Conservation (phyloP, 345 rosid genomes). For the Murraya paniculata region DNA sequence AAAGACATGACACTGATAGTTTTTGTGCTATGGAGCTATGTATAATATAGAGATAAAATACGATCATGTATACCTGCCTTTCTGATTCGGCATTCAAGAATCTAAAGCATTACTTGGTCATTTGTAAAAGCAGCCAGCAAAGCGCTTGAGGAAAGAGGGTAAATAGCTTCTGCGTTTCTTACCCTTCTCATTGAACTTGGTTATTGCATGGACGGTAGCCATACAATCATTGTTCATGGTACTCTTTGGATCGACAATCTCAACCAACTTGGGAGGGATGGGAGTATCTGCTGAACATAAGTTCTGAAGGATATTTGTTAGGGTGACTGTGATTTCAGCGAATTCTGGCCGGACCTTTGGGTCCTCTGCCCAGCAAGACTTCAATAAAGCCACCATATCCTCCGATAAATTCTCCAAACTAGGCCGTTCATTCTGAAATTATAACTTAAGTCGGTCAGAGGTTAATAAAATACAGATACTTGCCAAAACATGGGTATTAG, state of each 20-base stretch:
- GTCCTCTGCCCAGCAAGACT: constrained; percentile 59
- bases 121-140: constrained; percentile 12
- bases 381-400: constrained; percentile 34
- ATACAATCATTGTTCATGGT: neutral
- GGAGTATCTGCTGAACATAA: constrained; percentile 14
- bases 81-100: neutral
- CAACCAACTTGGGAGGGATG: constrained; percentile 8
- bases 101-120: neutral
- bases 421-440: constrained; percentile 54
- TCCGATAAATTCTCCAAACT: constrained; percentile 37
- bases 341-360: constrained; percentile 54
- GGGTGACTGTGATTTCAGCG: constrained; percentile 31
- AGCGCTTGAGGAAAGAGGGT: constrained; percentile 12
- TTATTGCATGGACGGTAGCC: neutral
- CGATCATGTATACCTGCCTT: neutral
- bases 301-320: constrained; percentile 20
- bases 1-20: neutral
- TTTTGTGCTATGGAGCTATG: neutral
- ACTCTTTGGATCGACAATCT: neutral
- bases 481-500: neutral
- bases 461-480: neutral
- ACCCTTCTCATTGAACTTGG: constrained; percentile 7
- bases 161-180: constrained; percentile 6
- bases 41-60: neutral
- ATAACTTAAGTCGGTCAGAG: neutral